These are phyloP conservation scores for Acacia concinna DNA, from an alignment of 331 rosid species.

Conservation along the genomic window DNA sequence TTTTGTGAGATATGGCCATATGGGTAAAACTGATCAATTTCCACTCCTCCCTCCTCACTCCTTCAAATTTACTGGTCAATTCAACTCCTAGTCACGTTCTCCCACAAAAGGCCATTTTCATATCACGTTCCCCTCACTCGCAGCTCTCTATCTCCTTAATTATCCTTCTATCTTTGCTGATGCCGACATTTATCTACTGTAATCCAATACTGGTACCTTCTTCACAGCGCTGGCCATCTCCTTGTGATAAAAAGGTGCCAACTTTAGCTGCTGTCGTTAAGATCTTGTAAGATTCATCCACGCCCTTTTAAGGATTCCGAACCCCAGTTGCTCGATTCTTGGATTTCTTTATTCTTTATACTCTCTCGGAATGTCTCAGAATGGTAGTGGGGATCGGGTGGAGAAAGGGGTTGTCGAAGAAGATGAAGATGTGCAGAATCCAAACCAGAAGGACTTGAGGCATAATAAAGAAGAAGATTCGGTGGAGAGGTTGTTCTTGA, in stretches of 20 bases:
- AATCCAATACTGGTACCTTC: not conserved
- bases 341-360: constrained; percentile 26
- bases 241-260: not conserved
- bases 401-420: constrained; percentile 21
- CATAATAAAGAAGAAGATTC: constrained; percentile 34
- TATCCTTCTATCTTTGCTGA: not conserved
- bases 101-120: not conserved
- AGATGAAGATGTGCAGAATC: constrained; percentile 10
- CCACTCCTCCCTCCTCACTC: not conserved
- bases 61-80: not conserved
- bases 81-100: not conserved
- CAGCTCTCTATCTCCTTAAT: not conserved
- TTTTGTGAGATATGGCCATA: not conserved
- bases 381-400: constrained; percentile 27
- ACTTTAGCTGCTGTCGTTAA: not conserved
- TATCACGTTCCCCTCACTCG: not conserved
- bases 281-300: not conserved
- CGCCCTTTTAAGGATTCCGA: constrained; percentile 30
- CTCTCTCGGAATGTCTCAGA: constrained; percentile 30
- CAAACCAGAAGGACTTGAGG: constrained; percentile 10
- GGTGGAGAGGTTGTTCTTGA: constrained; percentile 58
- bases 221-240: not conserved
- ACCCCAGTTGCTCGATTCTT: not conserved
- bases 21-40: not conserved
- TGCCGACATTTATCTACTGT: not conserved